A percentile compares a stretch with the other conserved stretches of the same genome.
Conservation (phyloP, 208 protist genomes). For the Leishmania turanica region DNA sequence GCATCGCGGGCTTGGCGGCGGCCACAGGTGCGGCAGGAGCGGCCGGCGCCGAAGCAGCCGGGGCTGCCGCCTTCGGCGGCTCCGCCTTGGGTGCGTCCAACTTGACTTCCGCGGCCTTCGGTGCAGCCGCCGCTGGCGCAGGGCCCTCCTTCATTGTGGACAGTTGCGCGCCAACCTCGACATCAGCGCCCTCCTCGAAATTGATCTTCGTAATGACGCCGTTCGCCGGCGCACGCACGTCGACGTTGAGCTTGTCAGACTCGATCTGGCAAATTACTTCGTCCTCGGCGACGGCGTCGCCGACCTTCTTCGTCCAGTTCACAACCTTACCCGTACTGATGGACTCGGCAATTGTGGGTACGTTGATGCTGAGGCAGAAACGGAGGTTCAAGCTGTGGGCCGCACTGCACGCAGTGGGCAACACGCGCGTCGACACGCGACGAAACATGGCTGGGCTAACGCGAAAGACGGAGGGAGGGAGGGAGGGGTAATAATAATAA, state of each 20-base stretch:
- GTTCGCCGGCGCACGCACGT: constrained; percentile 92
- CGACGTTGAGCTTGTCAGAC: constrained; percentile 98
- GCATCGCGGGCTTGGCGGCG: constrained; percentile 30
- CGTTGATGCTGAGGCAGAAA: constrained; percentile 92
- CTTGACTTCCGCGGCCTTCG: constrained; percentile 18
- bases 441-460: constrained; percentile 60
- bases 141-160: constrained; percentile 89
- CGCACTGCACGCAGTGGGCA: constrained; percentile 29
- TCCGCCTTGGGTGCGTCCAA: constrained; percentile 35
- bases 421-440: constrained; percentile 43
- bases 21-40: constrained; percentile 35
- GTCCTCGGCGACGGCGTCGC: constrained; percentile 96
- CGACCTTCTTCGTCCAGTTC: constrained; percentile 95
- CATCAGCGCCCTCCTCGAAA: constrained; percentile 86
- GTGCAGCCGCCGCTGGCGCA: constrained; percentile 23
- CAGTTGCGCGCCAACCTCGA: constrained; percentile 91
- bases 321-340: constrained; percentile 97
- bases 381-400: constrained; percentile 59
- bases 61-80: constrained; percentile 10
- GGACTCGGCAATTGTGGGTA: constrained; percentile 98
- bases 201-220: constrained; percentile 94
- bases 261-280: constrained; percentile 97
- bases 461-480: neutral
- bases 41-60: constrained; percentile 26
- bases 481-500: constrained; percentile 16